A percentile compares a stretch with the other conserved stretches of the same genome.
These are phyloP conservation scores for Globisporangium apiculatum DNA, from an alignment of 352 stramenopile species.

Conservation along the genomic window DNA sequence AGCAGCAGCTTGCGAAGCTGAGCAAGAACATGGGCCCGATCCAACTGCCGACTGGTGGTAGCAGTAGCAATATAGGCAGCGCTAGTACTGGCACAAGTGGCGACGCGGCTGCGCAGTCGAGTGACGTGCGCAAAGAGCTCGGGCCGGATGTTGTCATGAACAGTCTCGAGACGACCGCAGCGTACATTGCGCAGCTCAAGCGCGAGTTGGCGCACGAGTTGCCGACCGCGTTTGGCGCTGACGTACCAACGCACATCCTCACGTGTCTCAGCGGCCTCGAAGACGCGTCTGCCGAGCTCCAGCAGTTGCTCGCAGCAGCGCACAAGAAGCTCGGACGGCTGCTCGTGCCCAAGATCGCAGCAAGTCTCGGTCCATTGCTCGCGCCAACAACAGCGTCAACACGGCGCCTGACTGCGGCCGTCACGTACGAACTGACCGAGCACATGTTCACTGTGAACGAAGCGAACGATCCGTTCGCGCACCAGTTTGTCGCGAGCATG, in stretches of 20 bases:
- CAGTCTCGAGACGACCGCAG: constrained; percentile 62
- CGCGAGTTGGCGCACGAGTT: constrained; percentile 65
- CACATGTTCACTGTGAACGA: constrained; percentile 85
- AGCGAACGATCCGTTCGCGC: constrained; percentile 81
- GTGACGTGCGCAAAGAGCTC: constrained; percentile 48
- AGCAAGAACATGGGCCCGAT: constrained; percentile 73
- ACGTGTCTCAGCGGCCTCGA: constrained; percentile 69
- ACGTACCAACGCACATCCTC: constrained; percentile 65
- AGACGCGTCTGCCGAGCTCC: constrained; percentile 60
- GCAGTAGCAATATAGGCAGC: not conserved
- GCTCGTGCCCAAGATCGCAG: constrained; percentile 64
- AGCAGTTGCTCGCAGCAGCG: constrained; percentile 54
- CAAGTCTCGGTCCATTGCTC: constrained; percentile 43
- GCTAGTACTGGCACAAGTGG: constrained; percentile 9
- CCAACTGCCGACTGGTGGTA: constrained; percentile 14
- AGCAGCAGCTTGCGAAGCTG: constrained; percentile 80
- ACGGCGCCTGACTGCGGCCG: constrained; percentile 20
- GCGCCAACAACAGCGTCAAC: constrained; percentile 30
- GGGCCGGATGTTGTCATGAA: constrained; percentile 78
- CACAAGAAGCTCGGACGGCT: constrained; percentile 75
- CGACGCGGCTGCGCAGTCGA: constrained; percentile 9
- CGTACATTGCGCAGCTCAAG: constrained; percentile 80
- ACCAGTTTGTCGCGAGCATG: constrained; percentile 60
- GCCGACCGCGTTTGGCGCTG: constrained; percentile 50
- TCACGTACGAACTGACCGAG: constrained; percentile 81